Evolutionary conservation across 805 yeast species (phyloP), one percentile per base, ranked within the genome.

Genomic region (Candida sphagnicola): DNA sequence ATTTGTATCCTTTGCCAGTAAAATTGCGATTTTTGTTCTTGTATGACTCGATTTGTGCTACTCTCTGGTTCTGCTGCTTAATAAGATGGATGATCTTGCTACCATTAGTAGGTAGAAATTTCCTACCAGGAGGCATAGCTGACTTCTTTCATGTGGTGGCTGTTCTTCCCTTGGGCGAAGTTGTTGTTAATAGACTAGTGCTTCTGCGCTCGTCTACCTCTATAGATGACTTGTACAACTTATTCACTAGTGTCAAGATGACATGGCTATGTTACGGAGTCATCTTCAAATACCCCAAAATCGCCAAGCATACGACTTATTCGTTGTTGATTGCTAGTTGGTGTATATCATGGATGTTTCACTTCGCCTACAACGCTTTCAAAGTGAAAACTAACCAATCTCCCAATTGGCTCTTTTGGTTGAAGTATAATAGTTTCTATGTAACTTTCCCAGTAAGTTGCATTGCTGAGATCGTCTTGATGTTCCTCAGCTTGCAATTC

Each of bases 121-220:
- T 80, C 46, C 56, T 82, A 15, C 84, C 88, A 1, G 87, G 82
- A 5, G 89, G 87, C 0, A 77, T 83, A 10, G 85, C 85, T 32
- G 84, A 77, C 46, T 82, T 80, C 58, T 74, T 79, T 48, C 73
- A 67, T 34, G 59, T 60, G 8, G 67, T 68, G 19, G 46, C 72
- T 2, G 41, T 62, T 14, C 41, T 60, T 6, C 72, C 73, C 8
- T 47, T 65, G 13, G 34, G 56, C 2, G 59, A 54, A 4, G 47
- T 55, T 19, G 12, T 53, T 13, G 37, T 47, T 8, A 53, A 51
- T 19, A 24, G 41, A 4, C 19, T 51, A 4, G 50, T 53, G 25
- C 45, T 13, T 31, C 34, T 8, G 37, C 18, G n/a, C 40, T 49
- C 31, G 12, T 12, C 12, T 8, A 13, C 12, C 8, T 5, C 3